Evolutionary conservation across 768 basidiomycete species (phyloP).

Genomic region (Leccinum broughii): DNA sequence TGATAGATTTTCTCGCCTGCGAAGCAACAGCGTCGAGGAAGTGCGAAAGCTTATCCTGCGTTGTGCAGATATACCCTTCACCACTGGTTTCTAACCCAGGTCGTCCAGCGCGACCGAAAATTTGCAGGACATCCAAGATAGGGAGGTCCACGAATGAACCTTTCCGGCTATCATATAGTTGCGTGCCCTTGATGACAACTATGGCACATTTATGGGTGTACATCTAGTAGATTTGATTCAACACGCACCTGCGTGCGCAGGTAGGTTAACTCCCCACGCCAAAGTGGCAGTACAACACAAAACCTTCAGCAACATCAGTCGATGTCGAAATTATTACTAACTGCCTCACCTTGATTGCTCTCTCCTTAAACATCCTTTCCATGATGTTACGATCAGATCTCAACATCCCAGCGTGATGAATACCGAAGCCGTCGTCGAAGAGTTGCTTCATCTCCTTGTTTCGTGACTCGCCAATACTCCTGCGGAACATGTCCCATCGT

Average conservation of each 20-base stretch:
- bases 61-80: constrained; percentile 96
- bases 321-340: background rate
- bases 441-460: constrained; percentile 98
- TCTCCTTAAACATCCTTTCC: constrained; percentile 90
- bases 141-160: constrained; percentile 92
- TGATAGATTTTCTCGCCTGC: constrained; percentile 74
- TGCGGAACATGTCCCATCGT: constrained; percentile 72
- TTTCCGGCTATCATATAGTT: constrained; percentile 89
- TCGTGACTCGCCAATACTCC: constrained; percentile 73
- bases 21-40: constrained; percentile 87
- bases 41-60: constrained; percentile 88
- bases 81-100: constrained; percentile 89
- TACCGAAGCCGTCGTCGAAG: constrained; percentile 91
- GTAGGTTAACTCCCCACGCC: constrained; percentile 99
- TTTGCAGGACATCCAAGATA: constrained; percentile 93
- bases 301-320: constrained; percentile 53
- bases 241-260: constrained; percentile 86
- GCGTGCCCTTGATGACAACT: constrained; percentile 98
- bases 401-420: constrained; percentile 98
- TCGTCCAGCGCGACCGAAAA: constrained; percentile 94
- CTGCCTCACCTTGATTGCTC: constrained; percentile 78
- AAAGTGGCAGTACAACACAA: constrained; percentile 97
- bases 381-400: constrained; percentile 92
- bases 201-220: constrained; percentile 10
- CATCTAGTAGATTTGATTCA: constrained; percentile 7